Conservation (phyloP, 441 rosid genomes). For the Erodium trifolium region DNA sequence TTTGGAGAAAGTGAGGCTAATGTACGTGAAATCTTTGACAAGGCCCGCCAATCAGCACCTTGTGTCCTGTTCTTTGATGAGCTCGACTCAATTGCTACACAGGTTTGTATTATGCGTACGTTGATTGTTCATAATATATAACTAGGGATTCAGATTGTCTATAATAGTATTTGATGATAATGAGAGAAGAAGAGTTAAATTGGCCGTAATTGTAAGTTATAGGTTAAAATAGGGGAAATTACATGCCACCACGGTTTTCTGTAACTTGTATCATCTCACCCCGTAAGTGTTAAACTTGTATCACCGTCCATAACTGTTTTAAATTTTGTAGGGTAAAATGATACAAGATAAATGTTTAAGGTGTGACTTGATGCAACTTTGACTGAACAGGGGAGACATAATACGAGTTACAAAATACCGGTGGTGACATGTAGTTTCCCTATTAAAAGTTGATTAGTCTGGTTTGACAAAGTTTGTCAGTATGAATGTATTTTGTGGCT, state of each 20-base stretch:
- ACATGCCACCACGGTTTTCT: too few species aligned
- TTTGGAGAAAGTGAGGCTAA: slow-evolving; percentile 21
- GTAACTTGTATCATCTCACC: too few species aligned
- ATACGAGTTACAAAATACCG: too few species aligned
- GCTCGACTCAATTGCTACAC: slow-evolving; percentile 21
- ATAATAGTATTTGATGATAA: background rate
- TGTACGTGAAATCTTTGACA: slow-evolving; percentile 20
- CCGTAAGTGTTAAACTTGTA: too few species aligned
- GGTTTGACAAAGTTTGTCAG: background rate
- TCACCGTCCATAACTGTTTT: too few species aligned
- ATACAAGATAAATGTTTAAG: too few species aligned
- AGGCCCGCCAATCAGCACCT: slow-evolving; percentile 19
- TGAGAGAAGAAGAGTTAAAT: background rate
- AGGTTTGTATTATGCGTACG: slow-evolving; percentile 3
- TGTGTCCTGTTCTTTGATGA: slow-evolving; percentile 22
- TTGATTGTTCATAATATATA: background rate
- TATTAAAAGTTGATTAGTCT: background rate
- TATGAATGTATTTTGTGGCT: background rate
- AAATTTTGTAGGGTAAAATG: too few species aligned
- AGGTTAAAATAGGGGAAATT: too few species aligned
- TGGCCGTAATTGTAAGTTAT: background rate
- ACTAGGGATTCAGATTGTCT: background rate
- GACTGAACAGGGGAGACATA: too few species aligned
- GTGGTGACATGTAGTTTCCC: too few species aligned
- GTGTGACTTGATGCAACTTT: too few species aligned